phyloP scores from a whole-genome alignment of 768 basidiomycete genomes.

The Erythrobasidium yunnanense region DNA sequence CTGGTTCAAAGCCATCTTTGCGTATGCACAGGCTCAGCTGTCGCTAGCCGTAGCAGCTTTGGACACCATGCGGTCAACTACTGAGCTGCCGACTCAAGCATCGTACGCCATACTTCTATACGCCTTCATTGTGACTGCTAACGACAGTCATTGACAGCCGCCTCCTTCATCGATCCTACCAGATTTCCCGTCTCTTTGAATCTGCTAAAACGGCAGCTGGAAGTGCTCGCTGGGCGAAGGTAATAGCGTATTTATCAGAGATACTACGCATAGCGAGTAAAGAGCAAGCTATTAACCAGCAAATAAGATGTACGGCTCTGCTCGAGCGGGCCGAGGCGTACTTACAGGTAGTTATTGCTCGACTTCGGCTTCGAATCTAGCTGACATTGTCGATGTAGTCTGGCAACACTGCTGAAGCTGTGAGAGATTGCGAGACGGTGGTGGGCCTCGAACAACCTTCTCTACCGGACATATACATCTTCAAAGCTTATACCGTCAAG shows the following conservation, averaged over 20 bases:
- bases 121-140: no score
- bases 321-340: background rate
- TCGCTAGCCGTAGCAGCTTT: background rate
- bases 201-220: background rate
- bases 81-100: constrained; percentile 10
- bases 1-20: constrained; percentile 6
- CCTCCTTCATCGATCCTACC: constrained; percentile 14
- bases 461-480: background rate
- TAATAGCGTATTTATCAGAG: background rate
- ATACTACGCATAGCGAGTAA: background rate
- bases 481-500: background rate
- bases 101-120: background rate
- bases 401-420: background rate
- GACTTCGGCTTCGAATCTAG: no score
- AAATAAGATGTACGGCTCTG: background rate
- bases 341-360: background rate
- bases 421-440: background rate
- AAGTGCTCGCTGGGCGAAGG: background rate
- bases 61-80: background rate
- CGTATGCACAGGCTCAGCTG: background rate
- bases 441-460: background rate
- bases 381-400: no score
- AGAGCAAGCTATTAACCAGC: background rate
- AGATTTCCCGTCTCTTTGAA: background rate
- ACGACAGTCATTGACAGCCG: background rate